phyloP scores from a whole-genome alignment of 805 yeast species.

The Starmerella powellii region DNA sequence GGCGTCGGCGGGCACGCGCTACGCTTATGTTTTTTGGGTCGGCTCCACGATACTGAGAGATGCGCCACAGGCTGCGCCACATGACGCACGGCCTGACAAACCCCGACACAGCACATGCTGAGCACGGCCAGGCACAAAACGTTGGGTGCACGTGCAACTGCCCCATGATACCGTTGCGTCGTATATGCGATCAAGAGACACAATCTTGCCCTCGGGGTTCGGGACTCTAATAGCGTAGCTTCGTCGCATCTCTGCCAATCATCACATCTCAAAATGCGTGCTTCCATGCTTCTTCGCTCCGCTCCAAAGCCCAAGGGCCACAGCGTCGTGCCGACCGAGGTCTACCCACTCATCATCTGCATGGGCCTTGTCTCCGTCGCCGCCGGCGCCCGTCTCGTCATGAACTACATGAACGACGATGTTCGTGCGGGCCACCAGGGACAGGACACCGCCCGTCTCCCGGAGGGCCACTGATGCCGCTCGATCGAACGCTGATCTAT shows the following conservation, averaged over 20 bases:
- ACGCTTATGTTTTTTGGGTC: no score
- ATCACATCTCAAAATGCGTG: conserved; percentile 18
- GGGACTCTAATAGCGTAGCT: neutral
- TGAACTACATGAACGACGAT: conserved; percentile 19
- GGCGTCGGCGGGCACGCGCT: no score
- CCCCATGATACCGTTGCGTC: neutral
- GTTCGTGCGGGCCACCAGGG: conserved; percentile 24
- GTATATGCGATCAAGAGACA: conserved; percentile 3
- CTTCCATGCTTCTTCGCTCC: conserved; percentile 21
- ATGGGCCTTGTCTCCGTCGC: conserved; percentile 17
- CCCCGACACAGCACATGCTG: no score
- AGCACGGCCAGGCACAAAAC: no score
- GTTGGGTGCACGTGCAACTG: no score
- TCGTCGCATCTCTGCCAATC: conserved; percentile 4
- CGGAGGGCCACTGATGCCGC: conserved; percentile 2
- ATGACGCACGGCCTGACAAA: no score
- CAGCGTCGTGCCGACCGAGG: conserved; percentile 20
- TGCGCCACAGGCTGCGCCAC: no score
- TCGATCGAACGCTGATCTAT: no score
- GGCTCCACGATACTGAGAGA: no score
- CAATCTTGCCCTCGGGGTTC: neutral
- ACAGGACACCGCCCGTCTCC: conserved; percentile 21
- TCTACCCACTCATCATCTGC: conserved; percentile 21
- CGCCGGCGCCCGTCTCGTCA: conserved; percentile 20
- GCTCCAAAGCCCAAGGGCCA: conserved; percentile 15